Conservation (phyloP, 31 red algal genomes). For the Asparagopsis taxiformis region DNA sequence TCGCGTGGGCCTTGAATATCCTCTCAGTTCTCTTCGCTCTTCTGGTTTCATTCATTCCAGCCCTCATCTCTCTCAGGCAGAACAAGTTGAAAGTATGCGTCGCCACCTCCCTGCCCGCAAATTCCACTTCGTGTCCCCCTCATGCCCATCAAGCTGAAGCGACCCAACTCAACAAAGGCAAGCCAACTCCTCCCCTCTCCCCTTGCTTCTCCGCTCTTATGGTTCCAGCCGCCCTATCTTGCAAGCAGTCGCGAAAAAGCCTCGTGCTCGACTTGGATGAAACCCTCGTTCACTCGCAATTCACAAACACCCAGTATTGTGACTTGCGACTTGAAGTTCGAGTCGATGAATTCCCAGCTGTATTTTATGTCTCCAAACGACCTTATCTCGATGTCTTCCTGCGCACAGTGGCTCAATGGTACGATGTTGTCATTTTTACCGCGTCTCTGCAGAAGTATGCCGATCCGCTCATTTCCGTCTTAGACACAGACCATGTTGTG, state of each 20-base stretch:
- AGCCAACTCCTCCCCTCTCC: constrained; percentile 21
- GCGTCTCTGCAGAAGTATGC: constrained; percentile 84
- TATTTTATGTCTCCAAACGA: constrained; percentile 82
- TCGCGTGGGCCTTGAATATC: constrained; percentile 20
- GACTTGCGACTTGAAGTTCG: constrained; percentile 66
- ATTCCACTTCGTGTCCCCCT: neutral
- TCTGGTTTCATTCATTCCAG: constrained; percentile 14
- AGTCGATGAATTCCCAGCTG: constrained; percentile 63
- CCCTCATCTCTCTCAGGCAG: constrained; percentile 6
- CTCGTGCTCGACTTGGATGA: constrained; percentile 93
- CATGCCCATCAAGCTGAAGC: constrained; percentile 24
- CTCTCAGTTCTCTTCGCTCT: constrained; percentile 17
- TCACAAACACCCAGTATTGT: constrained; percentile 44
- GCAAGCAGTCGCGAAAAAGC: constrained; percentile 55
- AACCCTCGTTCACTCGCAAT: constrained; percentile 85
- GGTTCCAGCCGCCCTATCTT: constrained; percentile 40
- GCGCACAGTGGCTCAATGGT: constrained; percentile 66
- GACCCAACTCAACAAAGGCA: constrained; percentile 16
- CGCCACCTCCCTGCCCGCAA: constrained; percentile 7
- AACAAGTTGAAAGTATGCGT: constrained; percentile 41
- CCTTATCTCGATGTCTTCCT: constrained; percentile 88
- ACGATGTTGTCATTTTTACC: constrained; percentile 88
- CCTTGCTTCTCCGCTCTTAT: constrained; percentile 57
- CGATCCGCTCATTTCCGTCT: constrained; percentile 72
- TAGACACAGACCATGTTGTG: constrained; percentile 55